Evolutionary conservation across 2,329 filamentous ascomycete species (phyloP).

Genomic region (Penicillium hordei): DNA sequence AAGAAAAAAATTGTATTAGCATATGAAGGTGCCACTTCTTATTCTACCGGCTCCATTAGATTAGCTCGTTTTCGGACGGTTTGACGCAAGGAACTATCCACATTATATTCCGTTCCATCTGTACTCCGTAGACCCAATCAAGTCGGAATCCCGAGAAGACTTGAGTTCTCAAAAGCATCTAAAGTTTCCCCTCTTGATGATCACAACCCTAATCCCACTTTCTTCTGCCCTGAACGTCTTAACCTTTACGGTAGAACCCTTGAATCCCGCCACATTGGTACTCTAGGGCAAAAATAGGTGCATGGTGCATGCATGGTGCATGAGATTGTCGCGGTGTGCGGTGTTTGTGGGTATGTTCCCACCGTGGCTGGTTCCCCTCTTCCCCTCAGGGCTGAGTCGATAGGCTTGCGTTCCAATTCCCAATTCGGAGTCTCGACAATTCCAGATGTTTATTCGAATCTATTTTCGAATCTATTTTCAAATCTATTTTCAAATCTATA

Average conservation of each 20-base stretch:
- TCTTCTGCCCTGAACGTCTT: background rate
- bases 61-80: background rate
- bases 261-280: conserved; percentile 12
- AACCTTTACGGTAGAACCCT: conserved; percentile 1
- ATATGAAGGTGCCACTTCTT: background rate
- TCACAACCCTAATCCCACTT: conserved; percentile 1
- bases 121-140: background rate
- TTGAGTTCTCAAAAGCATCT: background rate
- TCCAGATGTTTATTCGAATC: background rate
- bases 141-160: background rate
- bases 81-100: background rate
- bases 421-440: background rate
- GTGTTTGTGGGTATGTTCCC: background rate
- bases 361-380: background rate
- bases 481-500: too few relatives aligned
- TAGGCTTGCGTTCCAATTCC: background rate
- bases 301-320: conserved; percentile 5
- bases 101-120: background rate
- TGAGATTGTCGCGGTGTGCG: background rate
- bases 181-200: background rate
- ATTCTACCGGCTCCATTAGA: background rate
- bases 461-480: background rate
- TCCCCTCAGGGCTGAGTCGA: background rate
- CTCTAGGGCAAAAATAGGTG: background rate
- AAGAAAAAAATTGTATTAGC: too few relatives aligned